Percentiles rank a stretch among this genome's conserved stretches.
Conservation (phyloP, 2,329 filamentous ascomycete species). For the Beauveria scarabaeidicola region DNA sequence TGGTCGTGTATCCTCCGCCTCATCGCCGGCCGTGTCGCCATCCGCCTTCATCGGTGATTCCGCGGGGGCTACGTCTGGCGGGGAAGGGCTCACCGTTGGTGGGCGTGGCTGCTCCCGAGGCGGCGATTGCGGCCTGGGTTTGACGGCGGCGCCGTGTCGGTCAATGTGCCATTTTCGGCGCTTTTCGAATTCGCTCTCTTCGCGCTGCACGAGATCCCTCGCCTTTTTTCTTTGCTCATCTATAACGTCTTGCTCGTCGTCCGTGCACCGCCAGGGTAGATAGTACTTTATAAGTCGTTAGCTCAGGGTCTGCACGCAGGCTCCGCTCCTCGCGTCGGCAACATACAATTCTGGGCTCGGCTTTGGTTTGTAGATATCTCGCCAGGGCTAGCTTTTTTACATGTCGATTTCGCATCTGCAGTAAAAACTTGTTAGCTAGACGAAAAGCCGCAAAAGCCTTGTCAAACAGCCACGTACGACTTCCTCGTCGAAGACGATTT, state of each 20-base stretch:
- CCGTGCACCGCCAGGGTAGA: constrained; percentile 68
- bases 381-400: constrained; percentile 63
- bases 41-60: background rate
- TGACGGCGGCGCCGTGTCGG: constrained; percentile 19
- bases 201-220: constrained; percentile 53
- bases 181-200: constrained; percentile 55
- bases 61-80: background rate
- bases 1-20: background rate
- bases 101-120: constrained; percentile 13
- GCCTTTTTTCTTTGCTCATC: constrained; percentile 60
- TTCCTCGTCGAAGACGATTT: constrained; percentile 66
- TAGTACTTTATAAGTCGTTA: constrained; percentile 55
- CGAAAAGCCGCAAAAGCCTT: background rate
- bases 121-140: constrained; percentile 24
- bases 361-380: constrained; percentile 61
- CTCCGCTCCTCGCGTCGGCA: background rate
- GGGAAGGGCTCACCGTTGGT: constrained; percentile 12
- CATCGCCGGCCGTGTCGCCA: background rate
- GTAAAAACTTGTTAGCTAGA: constrained; percentile 14
- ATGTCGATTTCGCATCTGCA: constrained; percentile 69
- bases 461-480: constrained; percentile 48
- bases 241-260: constrained; percentile 62
- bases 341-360: constrained; percentile 67
- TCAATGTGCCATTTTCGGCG: constrained; percentile 31
- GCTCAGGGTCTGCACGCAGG: background rate